Percentiles rank a stretch among this genome's conserved stretches.
Evolutionary conservation across 768 basidiomycete genomes (phyloP).

Genomic region (Pisolithus marmoratus): DNA sequence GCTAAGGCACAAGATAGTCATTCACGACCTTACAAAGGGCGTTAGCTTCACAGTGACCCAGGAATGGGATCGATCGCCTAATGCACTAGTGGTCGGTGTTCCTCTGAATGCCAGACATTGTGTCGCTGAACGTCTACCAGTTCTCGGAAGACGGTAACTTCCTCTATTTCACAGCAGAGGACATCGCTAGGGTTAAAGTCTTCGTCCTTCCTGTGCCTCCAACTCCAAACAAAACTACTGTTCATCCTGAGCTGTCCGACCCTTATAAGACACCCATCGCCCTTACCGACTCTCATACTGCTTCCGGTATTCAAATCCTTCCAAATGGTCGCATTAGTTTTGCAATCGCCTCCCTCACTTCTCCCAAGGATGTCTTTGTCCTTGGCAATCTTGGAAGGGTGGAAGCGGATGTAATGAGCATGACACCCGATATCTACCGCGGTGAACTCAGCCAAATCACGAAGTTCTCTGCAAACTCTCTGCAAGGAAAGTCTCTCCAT

Average conservation of each 20-base stretch:
- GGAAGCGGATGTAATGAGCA: constrained; percentile 35
- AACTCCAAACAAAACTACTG: constrained; percentile 50
- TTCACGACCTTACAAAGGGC: constrained; percentile 67
- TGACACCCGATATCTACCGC: constrained; percentile 20
- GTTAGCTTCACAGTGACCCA: constrained; percentile 71
- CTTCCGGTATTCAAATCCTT: constrained; percentile 58
- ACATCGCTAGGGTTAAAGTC: constrained; percentile 71
- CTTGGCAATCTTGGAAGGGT: constrained; percentile 43
- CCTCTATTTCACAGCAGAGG: constrained; percentile 72
- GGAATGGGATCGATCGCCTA: constrained; percentile 79
- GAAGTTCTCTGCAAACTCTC: constrained; percentile 48
- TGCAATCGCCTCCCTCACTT: constrained; percentile 65
- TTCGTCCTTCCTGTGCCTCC: constrained; percentile 64
- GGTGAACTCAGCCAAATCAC: constrained; percentile 54
- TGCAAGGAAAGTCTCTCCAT: constrained; percentile 54
- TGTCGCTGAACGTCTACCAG: constrained; percentile 29
- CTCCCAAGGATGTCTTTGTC: constrained; percentile 76
- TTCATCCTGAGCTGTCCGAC: constrained; percentile 35
- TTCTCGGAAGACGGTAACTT: constrained; percentile 68
- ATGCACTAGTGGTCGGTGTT: constrained; percentile 10
- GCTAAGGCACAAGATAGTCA: constrained; percentile 64
- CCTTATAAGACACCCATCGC: constrained; percentile 50
- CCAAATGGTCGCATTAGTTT: constrained; percentile 60
- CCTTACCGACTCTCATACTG: constrained; percentile 53
- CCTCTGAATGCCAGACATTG: neutral